Percentiles rank a stretch among this genome's conserved stretches.
These are phyloP conservation scores for Eremochloa ophiuroides DNA, from an alignment of 176 grass and related monocot species.

Conservation along the genomic window DNA sequence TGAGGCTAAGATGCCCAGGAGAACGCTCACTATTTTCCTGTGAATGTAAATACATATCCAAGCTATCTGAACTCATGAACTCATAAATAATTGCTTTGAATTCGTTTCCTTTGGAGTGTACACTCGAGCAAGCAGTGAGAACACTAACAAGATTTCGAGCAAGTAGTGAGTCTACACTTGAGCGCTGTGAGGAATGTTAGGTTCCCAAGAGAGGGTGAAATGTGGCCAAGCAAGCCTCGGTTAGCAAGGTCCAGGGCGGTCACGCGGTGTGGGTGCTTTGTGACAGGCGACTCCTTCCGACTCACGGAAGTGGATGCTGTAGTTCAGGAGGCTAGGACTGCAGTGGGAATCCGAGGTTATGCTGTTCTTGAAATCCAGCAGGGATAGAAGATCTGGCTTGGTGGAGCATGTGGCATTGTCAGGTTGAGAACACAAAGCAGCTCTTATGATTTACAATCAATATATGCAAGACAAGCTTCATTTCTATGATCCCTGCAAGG, in stretches of 20 bases:
- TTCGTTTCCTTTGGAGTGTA: conserved; percentile 27
- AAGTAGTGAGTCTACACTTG: too few relatives aligned
- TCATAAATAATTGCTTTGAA: conserved; percentile 45
- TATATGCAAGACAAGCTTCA: background rate
- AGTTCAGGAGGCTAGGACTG: background rate
- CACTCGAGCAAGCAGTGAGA: conserved; percentile 31
- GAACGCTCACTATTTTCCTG: background rate
- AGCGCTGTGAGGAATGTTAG: conserved; percentile 16
- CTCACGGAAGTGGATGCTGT: background rate
- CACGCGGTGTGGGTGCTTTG: conserved; percentile 1
- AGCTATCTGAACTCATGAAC: conserved; percentile 25
- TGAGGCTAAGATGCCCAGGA: background rate
- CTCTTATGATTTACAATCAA: background rate
- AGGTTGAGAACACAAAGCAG: background rate
- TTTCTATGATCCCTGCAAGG: background rate
- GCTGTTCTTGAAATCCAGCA: conserved; percentile 20
- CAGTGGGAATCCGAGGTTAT: background rate
- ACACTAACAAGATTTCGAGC: conserved; percentile 34
- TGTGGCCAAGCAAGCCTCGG: background rate
- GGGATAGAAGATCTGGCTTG: background rate
- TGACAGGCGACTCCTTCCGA: conserved; percentile 6
- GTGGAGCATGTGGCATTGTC: background rate
- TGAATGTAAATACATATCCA: conserved; percentile 21
- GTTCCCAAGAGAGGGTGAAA: conserved; percentile 23
- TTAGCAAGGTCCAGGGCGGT: background rate